Base-by-base conservation (phyloP, 495 filamentous ascomycete species). In the Elaphomyces granulatus region DNA sequence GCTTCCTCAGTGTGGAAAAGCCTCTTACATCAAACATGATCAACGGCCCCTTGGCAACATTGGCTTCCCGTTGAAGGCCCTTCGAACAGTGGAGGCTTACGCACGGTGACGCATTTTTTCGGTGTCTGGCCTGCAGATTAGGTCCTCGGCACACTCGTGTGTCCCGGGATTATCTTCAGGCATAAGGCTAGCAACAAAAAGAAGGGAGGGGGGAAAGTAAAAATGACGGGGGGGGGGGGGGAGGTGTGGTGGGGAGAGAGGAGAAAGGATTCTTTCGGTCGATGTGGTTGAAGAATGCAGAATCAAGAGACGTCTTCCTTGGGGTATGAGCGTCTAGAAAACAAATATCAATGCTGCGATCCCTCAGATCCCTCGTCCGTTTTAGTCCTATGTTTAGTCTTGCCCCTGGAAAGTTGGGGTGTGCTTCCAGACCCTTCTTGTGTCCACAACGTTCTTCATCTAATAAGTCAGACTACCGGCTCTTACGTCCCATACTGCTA, bases 311-410 rank as follows among this genome's bases (percentile, higher is more conserved):
- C 46, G 40, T 38, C 35, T 39, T 43, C 37, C 20, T 33, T 41
- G 45, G 34, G 44, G 9, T 35, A n/a, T 35, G 8, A 34, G 7
- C 9, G 16, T n/a, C 15, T 35, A 15, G 40, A 41, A 42, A 47
- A 48, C 42, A 43, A 45, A 50, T 52, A 50, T 49, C 50, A 48
- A 49, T 32, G 45, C 36, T 26, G 21, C 42, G 12, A 12, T 28
- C 23, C 23, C 23, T 28, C n/a, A n/a, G n/a, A n/a, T n/a, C n/a
- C n/a, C n/a, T n/a, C n/a, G n/a, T n/a, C n/a, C n/a, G n/a, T n/a
- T n/a, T n/a, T n/a, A n/a, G n/a, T n/a, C n/a, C n/a, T n/a, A n/a
- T n/a, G n/a, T n/a, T n/a, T n/a, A n/a, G n/a, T n/a, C n/a, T n/a
- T n/a, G n/a, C n/a, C n/a, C n/a, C n/a, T n/a, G n/a, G n/a, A n/a